Percentiles rank a stretch among this genome's conserved stretches.
Conservation (phyloP, 1,284 basidiomycete genomes). For the Chiua sp. region DNA sequence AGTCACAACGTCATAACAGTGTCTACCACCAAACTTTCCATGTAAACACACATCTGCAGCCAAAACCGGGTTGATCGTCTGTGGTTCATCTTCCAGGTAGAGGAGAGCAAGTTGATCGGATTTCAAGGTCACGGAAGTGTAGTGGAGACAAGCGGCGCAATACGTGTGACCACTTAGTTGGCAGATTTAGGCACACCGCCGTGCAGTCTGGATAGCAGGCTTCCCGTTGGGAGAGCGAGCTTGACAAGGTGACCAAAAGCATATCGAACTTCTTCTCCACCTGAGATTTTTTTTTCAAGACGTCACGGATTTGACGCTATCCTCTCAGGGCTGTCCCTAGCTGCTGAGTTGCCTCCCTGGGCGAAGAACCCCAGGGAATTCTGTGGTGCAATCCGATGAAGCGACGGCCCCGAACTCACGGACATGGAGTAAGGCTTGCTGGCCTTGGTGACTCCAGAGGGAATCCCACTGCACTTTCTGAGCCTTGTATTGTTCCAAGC, state of each 20-base stretch:
- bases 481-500: not conserved
- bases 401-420: not conserved
- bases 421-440: not conserved
- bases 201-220: not conserved
- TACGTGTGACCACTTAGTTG: not conserved
- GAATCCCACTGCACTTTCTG: not conserved
- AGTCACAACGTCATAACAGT: too few species aligned
- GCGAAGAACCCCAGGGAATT: too few species aligned
- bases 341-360: too few species aligned
- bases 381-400: too few species aligned
- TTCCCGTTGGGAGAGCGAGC: not conserved
- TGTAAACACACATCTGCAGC: too few species aligned
- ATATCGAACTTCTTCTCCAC: not conserved
- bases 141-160: not conserved
- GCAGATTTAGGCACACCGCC: not conserved
- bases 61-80: too few species aligned
- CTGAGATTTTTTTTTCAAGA: not conserved
- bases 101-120: not conserved
- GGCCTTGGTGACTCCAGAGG: not conserved
- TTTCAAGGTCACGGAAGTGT: not conserved
- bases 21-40: too few species aligned
- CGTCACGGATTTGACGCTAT: too few species aligned
- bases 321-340: too few species aligned
- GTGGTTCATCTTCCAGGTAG: not conserved
- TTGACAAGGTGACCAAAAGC: not conserved